Evolutionary conservation across 2,329 filamentous ascomycete species (phyloP).

Genomic region (Gaeumannomyces sp.): DNA sequence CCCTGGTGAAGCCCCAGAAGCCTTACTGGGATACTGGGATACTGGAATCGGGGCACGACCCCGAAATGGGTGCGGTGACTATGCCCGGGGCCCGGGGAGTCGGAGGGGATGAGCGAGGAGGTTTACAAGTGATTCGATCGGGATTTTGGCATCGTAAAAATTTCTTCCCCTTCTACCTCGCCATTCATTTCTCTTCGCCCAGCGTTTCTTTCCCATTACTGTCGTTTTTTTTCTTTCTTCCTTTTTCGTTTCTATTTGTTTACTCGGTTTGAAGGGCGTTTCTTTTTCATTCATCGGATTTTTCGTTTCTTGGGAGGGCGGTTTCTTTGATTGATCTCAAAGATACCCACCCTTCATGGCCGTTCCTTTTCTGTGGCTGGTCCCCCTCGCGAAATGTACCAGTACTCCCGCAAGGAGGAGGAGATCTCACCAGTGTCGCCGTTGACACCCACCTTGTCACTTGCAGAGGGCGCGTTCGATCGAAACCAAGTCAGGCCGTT

Average conservation of each 20-base stretch:
- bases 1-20: not conserved
- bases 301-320: not conserved
- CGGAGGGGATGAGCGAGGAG: too few relatives aligned
- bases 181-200: not conserved
- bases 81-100: not conserved
- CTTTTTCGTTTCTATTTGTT: not conserved
- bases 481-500: not conserved
- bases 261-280: too few relatives aligned
- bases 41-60: not conserved
- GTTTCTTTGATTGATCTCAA: not conserved
- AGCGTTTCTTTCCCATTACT: not conserved
- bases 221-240: not conserved
- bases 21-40: not conserved
- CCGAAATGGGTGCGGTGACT: not conserved
- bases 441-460: slow-evolving; percentile 2
- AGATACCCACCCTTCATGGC: not conserved
- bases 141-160: not conserved
- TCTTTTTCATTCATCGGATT: not conserved
- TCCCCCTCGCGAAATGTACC: not conserved
- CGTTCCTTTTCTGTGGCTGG: not conserved
- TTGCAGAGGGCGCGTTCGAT: not conserved
- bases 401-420: slow-evolving; percentile 5
- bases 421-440: slow-evolving; percentile 7
- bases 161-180: not conserved
- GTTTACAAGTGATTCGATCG: not conserved